Evolutionary conservation across 148 eudicot genomes (phyloP).

Genomic region (Rhododendron ferrugineum): DNA sequence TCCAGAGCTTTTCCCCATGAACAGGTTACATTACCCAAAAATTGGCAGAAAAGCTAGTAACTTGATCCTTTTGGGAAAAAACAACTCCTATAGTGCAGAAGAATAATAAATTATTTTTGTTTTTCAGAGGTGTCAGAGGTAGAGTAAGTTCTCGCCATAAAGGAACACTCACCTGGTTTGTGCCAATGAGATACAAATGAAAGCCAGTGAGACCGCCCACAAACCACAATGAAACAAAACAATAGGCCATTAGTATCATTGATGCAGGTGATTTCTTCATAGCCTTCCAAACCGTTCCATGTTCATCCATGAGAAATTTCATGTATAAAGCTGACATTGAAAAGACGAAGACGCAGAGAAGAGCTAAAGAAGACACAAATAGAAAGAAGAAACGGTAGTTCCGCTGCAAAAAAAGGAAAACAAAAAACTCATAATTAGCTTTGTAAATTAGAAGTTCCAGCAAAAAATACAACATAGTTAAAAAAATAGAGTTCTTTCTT

Average conservation of each 20-base stretch:
- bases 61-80: neutral
- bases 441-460: neutral
- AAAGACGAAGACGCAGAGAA: constrained; percentile 63
- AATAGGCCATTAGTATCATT: constrained; percentile 48
- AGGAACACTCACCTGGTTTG: constrained; percentile 48
- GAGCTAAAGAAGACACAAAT: constrained; percentile 57
- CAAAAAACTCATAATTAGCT: neutral
- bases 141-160: neutral
- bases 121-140: neutral
- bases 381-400: constrained; percentile 68
- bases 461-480: neutral
- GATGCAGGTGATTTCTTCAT: constrained; percentile 62
- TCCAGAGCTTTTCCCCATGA: neutral
- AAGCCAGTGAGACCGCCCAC: constrained; percentile 77
- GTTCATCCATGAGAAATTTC: constrained; percentile 47
- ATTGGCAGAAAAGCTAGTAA: neutral
- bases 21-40: neutral
- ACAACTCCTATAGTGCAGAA: neutral
- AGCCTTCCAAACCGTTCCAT: constrained; percentile 56
- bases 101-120: neutral
- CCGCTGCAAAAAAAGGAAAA: constrained; percentile 43
- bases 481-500: neutral
- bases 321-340: constrained; percentile 53
- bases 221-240: constrained; percentile 61
- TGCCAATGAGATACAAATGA: constrained; percentile 56